Base-by-base conservation (phyloP, 2,329 filamentous ascomycete genomes). In the Ophiocordyceps camponoti-saundersi region DNA sequence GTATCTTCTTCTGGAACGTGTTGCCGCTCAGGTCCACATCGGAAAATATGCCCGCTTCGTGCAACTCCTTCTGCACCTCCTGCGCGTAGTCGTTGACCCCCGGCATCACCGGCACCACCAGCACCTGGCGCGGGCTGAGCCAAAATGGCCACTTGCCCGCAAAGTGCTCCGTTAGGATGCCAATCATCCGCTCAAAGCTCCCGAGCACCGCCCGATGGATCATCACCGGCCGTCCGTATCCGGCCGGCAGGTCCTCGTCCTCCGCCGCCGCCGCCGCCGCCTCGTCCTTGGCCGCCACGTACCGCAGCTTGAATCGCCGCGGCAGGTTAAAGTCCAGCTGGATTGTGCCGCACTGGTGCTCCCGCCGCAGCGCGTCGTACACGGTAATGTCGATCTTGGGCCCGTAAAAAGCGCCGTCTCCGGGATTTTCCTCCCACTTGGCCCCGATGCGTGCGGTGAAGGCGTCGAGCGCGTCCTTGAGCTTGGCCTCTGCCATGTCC, bases 281-380 rank as follows among this genome's bases (percentile, higher is more conserved):
- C 57, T 71, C 62, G 42, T 76, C 69, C 48, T 68, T 66, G 22
- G 68, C 65, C 55, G 84, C 79, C 20, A 72, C 59, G 57, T 94
- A 94, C 56, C 80, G 73, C 34, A 94, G 67, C 44, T 77, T 77
- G 58, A 94, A 94, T 12, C 86, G 77, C 58, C 85, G 83, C 1
- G 87, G 87, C 2, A 94, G 71, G 62, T 94, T 88, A 60, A 94
- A 93, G 60, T 94, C 87, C 29, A 94, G 75, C 66, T 94, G 87
- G 45, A 94, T 82, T 0, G 87, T 93, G 3, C 86, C 88, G 3
- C 88, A 85, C 59, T 94, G 87, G 58, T 93, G 87, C 56, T 88
- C 84, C 58, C 89, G 92, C 8, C 85, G 85, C 56, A 85, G 75
- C 1, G 82, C 80, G 58, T 93, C 87, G 50, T 75, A 77, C 44